A percentile compares a stretch with the other conserved stretches of the same genome.
These are phyloP conservation scores for Euphrasia confusa DNA, from an alignment of 257 asterid species.

Conservation along the genomic window DNA sequence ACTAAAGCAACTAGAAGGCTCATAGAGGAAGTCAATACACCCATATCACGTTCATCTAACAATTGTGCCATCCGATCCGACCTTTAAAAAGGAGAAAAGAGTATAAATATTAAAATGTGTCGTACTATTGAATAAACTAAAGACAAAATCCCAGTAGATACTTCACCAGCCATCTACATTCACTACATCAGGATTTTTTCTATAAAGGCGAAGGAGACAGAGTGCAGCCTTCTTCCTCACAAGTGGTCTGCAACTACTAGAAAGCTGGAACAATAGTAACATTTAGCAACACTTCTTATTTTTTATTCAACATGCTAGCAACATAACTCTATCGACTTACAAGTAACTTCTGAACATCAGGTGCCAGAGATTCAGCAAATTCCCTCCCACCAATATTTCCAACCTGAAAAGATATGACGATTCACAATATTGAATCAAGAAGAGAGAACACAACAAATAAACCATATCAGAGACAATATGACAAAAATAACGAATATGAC, in stretches of 20 bases:
- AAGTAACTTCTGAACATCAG: conserved; percentile 98
- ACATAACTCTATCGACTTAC: conserved; percentile 48
- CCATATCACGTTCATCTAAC: conserved; percentile 97
- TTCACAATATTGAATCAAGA: conserved; percentile 16
- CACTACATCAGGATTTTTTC: conserved; percentile 96
- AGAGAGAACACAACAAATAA: conserved; percentile 19
- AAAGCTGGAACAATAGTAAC: conserved; percentile 52
- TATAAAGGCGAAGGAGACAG: conserved; percentile 88
- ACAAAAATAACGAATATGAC: conserved; percentile 9
- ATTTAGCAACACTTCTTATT: conserved; percentile 28
- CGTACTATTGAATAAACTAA: conserved; percentile 2
- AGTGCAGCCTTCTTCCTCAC: conserved; percentile 99
- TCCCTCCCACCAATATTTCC: conserved; percentile 99
- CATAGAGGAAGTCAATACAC: conserved; percentile 95
- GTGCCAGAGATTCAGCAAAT: conserved; percentile 97
- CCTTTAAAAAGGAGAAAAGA: conserved; percentile 46
- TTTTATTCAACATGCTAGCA: conserved; percentile 22
- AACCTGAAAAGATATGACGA: conserved; percentile 49
- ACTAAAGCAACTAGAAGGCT: conserved; percentile 96
- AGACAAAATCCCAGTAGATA: conserved; percentile 19
- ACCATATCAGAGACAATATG: conserved; percentile 1
- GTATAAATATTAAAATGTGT: conserved; percentile 11
- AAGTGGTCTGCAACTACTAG: conserved; percentile 97
- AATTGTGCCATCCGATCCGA: conserved; percentile 96
- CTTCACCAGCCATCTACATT: conserved; percentile 96